Conservation (phyloP, 306 rosid genomes). For the Comarum palustre region DNA sequence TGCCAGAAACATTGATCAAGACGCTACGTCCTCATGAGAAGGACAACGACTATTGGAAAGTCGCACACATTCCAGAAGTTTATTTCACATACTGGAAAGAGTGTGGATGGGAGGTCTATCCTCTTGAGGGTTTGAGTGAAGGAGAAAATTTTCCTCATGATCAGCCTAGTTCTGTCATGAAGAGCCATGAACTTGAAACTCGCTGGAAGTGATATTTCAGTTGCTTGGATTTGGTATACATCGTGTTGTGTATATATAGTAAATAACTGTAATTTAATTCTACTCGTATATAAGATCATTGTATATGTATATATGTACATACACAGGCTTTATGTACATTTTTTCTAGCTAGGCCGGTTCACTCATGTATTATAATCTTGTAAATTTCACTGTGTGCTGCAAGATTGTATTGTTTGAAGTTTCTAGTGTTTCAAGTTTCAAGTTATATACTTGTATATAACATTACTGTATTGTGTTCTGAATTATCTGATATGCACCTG, state of each 20-base stretch:
- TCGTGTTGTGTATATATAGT: neutral
- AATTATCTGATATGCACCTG: neutral
- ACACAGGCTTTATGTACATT: neutral
- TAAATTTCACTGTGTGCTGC: neutral
- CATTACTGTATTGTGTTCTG: neutral
- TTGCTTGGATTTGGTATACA: neutral
- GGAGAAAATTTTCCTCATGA: neutral
- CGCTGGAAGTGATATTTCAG: neutral
- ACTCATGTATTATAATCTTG: neutral
- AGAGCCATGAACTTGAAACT: constrained; percentile 12
- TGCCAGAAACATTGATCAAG: constrained; percentile 21
- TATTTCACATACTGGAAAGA: constrained; percentile 18
- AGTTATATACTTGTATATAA: neutral
- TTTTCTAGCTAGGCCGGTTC: neutral
- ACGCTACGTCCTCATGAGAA: constrained; percentile 3
- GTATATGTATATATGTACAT: neutral
- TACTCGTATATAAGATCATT: neutral
- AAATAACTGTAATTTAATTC: neutral
- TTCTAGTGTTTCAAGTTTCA: neutral
- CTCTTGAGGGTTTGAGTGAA: constrained; percentile 16
- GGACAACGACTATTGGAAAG: constrained; percentile 8
- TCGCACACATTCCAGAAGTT: constrained; percentile 16
- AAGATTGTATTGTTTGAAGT: neutral
- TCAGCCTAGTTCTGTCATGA: constrained; percentile 10
- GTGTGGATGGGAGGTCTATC: constrained; percentile 9